These are phyloP conservation scores for Xenoacremonium recifei DNA, from an alignment of 2,329 filamentous ascomycete species.

Conservation along the genomic window DNA sequence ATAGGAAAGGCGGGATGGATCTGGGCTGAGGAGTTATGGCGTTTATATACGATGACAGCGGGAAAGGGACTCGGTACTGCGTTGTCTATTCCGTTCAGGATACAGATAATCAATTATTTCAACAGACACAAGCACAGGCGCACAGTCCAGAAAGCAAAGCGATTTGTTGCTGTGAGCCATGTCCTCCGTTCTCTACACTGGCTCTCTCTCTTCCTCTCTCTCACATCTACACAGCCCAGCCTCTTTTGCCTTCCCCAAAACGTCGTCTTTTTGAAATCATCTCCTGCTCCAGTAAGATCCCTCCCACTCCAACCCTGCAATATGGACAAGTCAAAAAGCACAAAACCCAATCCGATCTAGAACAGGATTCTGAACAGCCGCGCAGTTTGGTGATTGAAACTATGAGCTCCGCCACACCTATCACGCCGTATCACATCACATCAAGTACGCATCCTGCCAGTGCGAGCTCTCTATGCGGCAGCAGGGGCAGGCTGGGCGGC, in stretches of 20 bases:
- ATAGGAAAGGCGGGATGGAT: background rate
- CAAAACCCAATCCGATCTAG: conserved; percentile 22
- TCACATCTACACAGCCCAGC: conserved; percentile 13
- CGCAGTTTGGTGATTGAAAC: conserved; percentile 5
- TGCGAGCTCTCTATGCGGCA: conserved; percentile 28
- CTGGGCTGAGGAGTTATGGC: conserved; percentile 7
- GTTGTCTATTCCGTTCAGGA: background rate
- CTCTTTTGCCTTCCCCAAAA: conserved; percentile 5
- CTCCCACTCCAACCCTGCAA: conserved; percentile 3
- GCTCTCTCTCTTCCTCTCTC: conserved; percentile 16
- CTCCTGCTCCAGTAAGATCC: conserved; percentile 11
- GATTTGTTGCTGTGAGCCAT: too few species aligned
- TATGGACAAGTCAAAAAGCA: conserved; percentile 11
- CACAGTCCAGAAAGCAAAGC: too few species aligned
- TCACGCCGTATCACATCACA: too few species aligned
- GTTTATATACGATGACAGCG: conserved; percentile 1
- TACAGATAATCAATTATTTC: conserved; percentile 1
- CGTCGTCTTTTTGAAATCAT: conserved; percentile 11
- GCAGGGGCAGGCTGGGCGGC: conserved; percentile 36
- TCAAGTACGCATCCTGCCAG: too few species aligned
- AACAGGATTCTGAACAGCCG: conserved; percentile 16
- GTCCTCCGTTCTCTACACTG: too few species aligned
- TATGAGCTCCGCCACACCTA: conserved; percentile 6
- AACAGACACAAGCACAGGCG: background rate
- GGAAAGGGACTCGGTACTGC: background rate